Evolutionary conservation across 2,329 filamentous ascomycete species (phyloP), one percentile per base, ranked within the genome.

Genomic region (Didymella keratinophila): DNA sequence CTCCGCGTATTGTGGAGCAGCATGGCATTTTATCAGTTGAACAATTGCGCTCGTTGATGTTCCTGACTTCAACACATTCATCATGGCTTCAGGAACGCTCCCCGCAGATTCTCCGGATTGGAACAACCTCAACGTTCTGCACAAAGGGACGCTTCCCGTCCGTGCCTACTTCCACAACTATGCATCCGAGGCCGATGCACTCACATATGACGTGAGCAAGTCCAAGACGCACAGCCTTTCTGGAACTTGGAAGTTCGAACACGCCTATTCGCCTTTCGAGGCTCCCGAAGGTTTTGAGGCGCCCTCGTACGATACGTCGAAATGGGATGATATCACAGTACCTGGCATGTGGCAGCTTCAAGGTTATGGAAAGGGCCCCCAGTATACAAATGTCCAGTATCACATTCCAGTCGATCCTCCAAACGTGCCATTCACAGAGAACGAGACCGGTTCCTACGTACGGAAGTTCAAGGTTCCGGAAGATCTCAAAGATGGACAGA

Each of bases 321-420:
- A 68, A 69, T 86, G 84, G 81, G 75, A 77, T 20, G 77, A 83
- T 36, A 85, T 89, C 36, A 67, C 82, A 11, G 88, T 91, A 0
- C 88, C 88, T 0, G 86, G 86, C 3, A 85, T 87, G 68, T 91
- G 89, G 89, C 88, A 91, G 73, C 77, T 89, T 4, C 86, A 91
- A 73, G 88, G 88, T 25, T 86, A 87, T 68, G 88, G 88, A 12
- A 79, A 79, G 49, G 73, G 72, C 9, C 89, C 89, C 0, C 86
- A 88, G 63, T 91, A 91, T 68, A 90, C 88, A 10, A 91, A 91
- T 64, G 81, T 88, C 25, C 80, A 85, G 49, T 91, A 83, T 60
- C 88, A 87, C 0, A 87, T 90, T 56, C 87, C 87, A 0, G 85
- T 87, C 1, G 83, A 84, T 58, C 88, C 89, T 16, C 89, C 89